These are phyloP conservation scores for Tillandsia leiboldiana DNA, from an alignment of 176 grass and related monocot species.

Conservation along the genomic window DNA sequence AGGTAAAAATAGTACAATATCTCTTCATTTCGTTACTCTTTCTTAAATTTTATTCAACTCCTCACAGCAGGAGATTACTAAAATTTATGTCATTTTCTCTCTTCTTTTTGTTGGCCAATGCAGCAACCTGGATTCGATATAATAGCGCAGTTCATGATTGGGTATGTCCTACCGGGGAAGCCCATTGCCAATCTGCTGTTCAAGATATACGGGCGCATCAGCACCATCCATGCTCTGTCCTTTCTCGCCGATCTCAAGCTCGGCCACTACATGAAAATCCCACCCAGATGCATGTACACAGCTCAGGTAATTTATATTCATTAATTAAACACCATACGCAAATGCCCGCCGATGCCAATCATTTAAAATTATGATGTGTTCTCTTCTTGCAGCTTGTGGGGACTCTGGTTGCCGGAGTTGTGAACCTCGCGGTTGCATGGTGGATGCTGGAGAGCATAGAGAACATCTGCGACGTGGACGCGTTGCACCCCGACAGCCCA, in stretches of 20 bases:
- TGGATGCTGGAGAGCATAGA: constrained; percentile 97
- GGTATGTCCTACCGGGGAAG: constrained; percentile 74
- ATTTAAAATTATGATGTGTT: background rate
- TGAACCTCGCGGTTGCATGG: constrained; percentile 94
- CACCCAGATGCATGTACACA: constrained; percentile 91
- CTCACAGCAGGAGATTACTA: background rate
- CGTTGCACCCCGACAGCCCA: constrained; percentile 78
- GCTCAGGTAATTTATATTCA: constrained; percentile 40
- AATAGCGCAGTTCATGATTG: constrained; percentile 96
- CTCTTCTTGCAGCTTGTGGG: constrained; percentile 58
- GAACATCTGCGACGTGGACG: constrained; percentile 89
- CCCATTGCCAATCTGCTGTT: constrained; percentile 97
- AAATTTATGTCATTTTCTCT: background rate
- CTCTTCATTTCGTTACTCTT: background rate
- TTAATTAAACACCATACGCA: background rate
- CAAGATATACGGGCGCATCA: constrained; percentile 97
- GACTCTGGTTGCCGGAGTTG: constrained; percentile 68
- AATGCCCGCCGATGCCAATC: background rate
- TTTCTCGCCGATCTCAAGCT: constrained; percentile 98
- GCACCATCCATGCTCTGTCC: constrained; percentile 88
- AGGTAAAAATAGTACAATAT: constrained; percentile 29
- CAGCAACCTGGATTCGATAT: constrained; percentile 98
- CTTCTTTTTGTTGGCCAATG: background rate
- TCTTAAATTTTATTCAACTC: background rate
- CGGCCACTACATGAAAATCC: constrained; percentile 98